A percentile compares a stretch with the other conserved stretches of the same genome.
phyloP scores from a whole-genome alignment of 352 stramenopile genomes.

The Phytophthora pisi region DNA sequence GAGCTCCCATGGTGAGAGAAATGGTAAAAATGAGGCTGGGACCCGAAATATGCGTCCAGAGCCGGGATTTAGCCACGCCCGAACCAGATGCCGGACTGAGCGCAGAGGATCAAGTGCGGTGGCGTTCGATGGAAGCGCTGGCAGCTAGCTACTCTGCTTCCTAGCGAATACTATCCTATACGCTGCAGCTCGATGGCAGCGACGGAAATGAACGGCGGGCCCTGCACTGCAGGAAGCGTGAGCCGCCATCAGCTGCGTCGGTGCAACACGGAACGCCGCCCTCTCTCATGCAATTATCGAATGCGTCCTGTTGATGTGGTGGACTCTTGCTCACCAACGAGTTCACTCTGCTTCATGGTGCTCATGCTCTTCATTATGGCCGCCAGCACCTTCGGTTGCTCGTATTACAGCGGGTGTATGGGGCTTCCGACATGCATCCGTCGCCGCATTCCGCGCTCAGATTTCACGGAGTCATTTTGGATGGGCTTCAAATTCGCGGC shows the following conservation, averaged over 20 bases:
- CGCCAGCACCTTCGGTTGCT: too few species aligned
- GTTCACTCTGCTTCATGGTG: too few species aligned
- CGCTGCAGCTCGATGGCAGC: background rate
- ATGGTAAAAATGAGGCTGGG: constrained; percentile 21
- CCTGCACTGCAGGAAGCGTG: constrained; percentile 1
- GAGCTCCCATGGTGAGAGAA: constrained; percentile 26
- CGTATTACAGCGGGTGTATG: too few species aligned
- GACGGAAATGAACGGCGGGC: constrained; percentile 16
- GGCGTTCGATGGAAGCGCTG: constrained; percentile 17
- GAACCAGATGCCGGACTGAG: constrained; percentile 13
- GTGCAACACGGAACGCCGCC: constrained; percentile 11
- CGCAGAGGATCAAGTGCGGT: constrained; percentile 16
- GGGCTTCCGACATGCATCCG: too few species aligned
- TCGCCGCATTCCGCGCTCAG: too few species aligned
- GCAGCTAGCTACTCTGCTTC: too few species aligned
- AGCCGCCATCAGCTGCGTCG: constrained; percentile 10
- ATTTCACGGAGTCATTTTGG: too few species aligned
- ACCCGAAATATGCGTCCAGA: constrained; percentile 15
- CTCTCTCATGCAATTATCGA: constrained; percentile 23
- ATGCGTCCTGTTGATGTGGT: constrained; percentile 5
- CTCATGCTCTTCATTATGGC: too few species aligned
- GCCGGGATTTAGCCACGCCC: constrained; percentile 6
- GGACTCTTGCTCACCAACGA: background rate
- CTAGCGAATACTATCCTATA: too few species aligned
- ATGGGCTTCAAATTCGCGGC: background rate